Evolutionary conservation across 805 yeast species (phyloP).

Genomic region (Lachancea kluyveri): DNA sequence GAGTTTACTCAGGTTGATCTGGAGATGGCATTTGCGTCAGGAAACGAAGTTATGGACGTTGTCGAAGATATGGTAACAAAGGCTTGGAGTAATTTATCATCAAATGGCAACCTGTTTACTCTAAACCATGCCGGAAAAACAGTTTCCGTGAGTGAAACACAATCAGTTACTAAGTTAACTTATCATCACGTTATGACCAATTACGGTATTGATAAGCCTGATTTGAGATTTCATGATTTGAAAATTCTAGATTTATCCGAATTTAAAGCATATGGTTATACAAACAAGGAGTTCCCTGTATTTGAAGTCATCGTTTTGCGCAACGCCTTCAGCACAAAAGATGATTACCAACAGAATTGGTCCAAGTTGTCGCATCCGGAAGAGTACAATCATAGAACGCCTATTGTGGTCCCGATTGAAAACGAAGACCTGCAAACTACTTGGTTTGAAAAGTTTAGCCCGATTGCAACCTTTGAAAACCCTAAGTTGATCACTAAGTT

Average conservation of each 20-base stretch:
- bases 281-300: constrained; percentile 50
- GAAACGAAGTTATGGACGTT: constrained; percentile 57
- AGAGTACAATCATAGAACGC: constrained; percentile 52
- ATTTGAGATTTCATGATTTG: constrained; percentile 56
- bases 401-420: constrained; percentile 48
- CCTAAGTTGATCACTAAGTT: constrained; percentile 25
- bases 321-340: constrained; percentile 34
- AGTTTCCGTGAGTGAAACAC: constrained; percentile 13
- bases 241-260: constrained; percentile 43
- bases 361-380: constrained; percentile 33
- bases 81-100: constrained; percentile 49
- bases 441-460: constrained; percentile 39
- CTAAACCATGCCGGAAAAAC: constrained; percentile 21
- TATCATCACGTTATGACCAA: constrained; percentile 63
- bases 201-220: constrained; percentile 95
- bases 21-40: constrained; percentile 81
- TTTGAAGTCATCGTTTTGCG: constrained; percentile 68
- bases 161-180: constrained; percentile 39
- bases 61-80: constrained; percentile 51
- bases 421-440: constrained; percentile 31
- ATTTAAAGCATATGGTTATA: constrained; percentile 30
- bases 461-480: constrained; percentile 31
- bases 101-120: constrained; percentile 22
- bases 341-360: constrained; percentile 31
- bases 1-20: constrained; percentile 96